Percentiles rank a stretch among this genome's conserved stretches.
These are phyloP conservation scores for Lactarius pseudohatsudake DNA, from an alignment of 768 basidiomycete species.

Conservation along the genomic window DNA sequence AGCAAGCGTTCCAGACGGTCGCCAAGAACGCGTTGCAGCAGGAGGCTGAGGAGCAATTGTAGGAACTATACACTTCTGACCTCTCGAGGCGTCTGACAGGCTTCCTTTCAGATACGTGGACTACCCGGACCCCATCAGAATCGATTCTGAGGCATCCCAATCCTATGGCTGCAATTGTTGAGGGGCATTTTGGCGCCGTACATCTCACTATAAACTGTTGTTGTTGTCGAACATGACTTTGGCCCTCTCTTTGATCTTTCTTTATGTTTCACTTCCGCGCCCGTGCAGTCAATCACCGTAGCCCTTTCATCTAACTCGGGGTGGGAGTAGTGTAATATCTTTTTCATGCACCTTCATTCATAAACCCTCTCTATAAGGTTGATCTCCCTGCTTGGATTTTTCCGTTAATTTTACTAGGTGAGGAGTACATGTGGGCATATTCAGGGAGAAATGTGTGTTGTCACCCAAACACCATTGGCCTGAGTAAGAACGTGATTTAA, in stretches of 20 bases:
- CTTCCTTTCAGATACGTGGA: slow-evolving; percentile 77
- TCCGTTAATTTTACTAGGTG: slow-evolving; percentile 7
- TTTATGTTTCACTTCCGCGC: slow-evolving; percentile 27
- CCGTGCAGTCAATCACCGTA: slow-evolving; percentile 13
- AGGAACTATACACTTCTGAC: slow-evolving; percentile 35
- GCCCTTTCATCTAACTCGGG: slow-evolving; percentile 19
- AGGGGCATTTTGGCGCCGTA: slow-evolving; percentile 27
- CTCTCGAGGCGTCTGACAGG: slow-evolving; percentile 25
- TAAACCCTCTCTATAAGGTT: slow-evolving; percentile 15
- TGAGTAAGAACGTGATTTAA: not conserved
- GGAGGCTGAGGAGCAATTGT: slow-evolving; percentile 96
- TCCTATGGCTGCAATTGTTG: slow-evolving; percentile 91
- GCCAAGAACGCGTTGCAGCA: slow-evolving; percentile 99
- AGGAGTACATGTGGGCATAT: slow-evolving; percentile 11
- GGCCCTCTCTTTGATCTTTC: slow-evolving; percentile 24
- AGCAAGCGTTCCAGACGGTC: slow-evolving; percentile 99
- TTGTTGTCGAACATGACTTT: slow-evolving; percentile 18
- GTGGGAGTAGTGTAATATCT: slow-evolving; percentile 24
- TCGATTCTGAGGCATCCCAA: slow-evolving; percentile 90
- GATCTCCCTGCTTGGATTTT: slow-evolving; percentile 9
- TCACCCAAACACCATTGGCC: not conserved
- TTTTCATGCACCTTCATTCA: slow-evolving; percentile 20
- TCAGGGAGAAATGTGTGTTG: not conserved
- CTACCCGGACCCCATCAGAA: slow-evolving; percentile 97
- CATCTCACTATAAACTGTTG: slow-evolving; percentile 5